Evolutionary conservation across 2,329 filamentous ascomycete genomes (phyloP).

Genomic region (Paraconiothyrium sp.): DNA sequence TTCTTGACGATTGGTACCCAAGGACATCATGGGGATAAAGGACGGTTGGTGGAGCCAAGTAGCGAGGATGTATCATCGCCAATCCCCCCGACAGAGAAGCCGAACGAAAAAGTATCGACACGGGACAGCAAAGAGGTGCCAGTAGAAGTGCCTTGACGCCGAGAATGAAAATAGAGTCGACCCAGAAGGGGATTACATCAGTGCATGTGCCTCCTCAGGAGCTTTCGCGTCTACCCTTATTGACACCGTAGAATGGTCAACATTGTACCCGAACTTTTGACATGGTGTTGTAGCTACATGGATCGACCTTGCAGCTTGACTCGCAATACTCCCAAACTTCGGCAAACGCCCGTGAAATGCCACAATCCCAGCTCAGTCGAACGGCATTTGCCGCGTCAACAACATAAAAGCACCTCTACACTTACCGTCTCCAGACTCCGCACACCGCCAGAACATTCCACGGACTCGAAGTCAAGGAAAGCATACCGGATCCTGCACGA

Average conservation of each 20-base stretch:
- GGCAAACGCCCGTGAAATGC: not conserved
- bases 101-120: not conserved
- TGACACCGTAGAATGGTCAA: not conserved
- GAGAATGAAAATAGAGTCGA: not conserved
- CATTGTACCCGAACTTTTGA: not conserved
- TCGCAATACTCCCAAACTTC: not conserved
- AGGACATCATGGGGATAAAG: conserved; percentile 52
- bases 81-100: not conserved
- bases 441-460: conserved; percentile 3
- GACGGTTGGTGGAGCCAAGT: conserved; percentile 16
- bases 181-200: not conserved
- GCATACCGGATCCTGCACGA: not conserved
- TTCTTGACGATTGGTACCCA: conserved; percentile 66
- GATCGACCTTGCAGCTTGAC: not conserved
- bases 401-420: not conserved
- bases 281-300: not conserved
- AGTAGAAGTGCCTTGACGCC: not conserved
- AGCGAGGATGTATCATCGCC: not conserved
- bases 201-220: too few relatives aligned
- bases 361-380: not conserved
- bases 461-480: conserved; percentile 1
- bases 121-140: not conserved
- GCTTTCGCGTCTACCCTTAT: too few relatives aligned
- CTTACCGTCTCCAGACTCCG: not conserved
- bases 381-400: too few relatives aligned